Evolutionary conservation across 2,329 filamentous ascomycete species (phyloP).

Genomic region (Phialocephala subalpina): DNA sequence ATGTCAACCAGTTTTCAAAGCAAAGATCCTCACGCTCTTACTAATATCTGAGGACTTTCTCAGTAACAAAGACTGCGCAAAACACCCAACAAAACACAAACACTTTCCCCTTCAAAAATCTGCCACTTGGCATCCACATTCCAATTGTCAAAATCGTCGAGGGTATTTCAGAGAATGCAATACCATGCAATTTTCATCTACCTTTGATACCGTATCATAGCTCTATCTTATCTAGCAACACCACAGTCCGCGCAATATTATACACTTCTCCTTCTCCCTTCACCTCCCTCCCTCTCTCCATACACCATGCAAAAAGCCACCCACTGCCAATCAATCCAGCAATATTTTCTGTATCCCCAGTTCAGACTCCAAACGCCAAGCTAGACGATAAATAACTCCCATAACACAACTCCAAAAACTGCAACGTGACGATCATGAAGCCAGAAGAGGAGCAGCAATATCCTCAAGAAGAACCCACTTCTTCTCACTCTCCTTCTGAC

Average conservation of each 20-base stretch:
- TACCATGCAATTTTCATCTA: slow-evolving; percentile 2
- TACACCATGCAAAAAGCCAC: background rate
- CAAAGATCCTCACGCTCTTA: no score
- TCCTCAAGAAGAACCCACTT: slow-evolving; percentile 34
- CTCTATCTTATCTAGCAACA: background rate
- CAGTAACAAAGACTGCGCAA: background rate
- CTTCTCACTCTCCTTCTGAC: slow-evolving; percentile 53
- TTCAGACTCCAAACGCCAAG: no score
- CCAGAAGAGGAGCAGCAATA: background rate
- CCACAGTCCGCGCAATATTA: background rate
- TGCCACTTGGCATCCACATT: background rate
- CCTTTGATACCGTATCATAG: slow-evolving; percentile 1
- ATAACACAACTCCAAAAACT: no score
- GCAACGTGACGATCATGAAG: no score
- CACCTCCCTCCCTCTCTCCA: background rate
- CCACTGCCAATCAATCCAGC: background rate
- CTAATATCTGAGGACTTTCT: no score
- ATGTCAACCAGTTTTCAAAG: no score
- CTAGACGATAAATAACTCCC: no score
- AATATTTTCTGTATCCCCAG: no score
- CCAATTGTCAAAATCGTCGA: no score
- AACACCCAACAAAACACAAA: background rate
- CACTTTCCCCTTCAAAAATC: background rate
- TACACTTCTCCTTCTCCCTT: background rate
- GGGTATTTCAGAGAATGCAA: background rate